Evolutionary conservation across 768 basidiomycete genomes (phyloP), one percentile per base, ranked within the genome.

Genomic region (Suillus plorans): DNA sequence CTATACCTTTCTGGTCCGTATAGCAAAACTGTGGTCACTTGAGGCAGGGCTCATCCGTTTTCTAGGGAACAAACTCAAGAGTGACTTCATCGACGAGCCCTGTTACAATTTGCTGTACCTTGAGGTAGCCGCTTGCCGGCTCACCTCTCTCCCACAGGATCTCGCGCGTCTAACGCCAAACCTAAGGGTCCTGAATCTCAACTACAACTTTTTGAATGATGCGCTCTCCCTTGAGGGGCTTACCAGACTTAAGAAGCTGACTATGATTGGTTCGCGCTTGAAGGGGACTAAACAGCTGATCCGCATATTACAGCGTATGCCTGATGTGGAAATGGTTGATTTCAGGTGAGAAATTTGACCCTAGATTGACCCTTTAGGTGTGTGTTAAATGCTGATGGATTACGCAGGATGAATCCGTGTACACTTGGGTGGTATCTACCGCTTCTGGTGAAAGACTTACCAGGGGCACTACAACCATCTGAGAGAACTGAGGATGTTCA

Each of bases 341-440:
- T 87, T 97, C 76, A 85, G 97, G 97, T 91, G 74, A 75, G 88
- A 70, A 64, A 60, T 63, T 50, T 18, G 49, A 64, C 64, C 39
- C 36, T 53, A 37, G 0, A 18, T 18, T 13, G 4, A 20, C 12
- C 10, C n/a, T 13, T 13, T 9, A 53, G 59, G 60, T 60, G 39
- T 20, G 39, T 45, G 18, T 36, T 34, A 34, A 45, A 25, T 9
- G 52, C 12, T 61, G 22, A 34, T 31, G 7, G 25, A 28, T 28
- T 50, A 28, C 25, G 16, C 69, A 86, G 89, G 77, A 97, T 98
- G 95, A 99, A 99, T 73, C 96, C 97, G 62, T 94, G 92, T 69
- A 98, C 96, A 22, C 87, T 98, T 13, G 93, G 93, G 7, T 97
- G 94, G 91, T 99, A 99, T 77, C 83, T 97, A 41, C 95, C 97